Percentiles rank a stretch among this genome's conserved stretches.
Evolutionary conservation across 352 stramenopile genomes (phyloP).

Genomic region (Phytophthora quininea): DNA sequence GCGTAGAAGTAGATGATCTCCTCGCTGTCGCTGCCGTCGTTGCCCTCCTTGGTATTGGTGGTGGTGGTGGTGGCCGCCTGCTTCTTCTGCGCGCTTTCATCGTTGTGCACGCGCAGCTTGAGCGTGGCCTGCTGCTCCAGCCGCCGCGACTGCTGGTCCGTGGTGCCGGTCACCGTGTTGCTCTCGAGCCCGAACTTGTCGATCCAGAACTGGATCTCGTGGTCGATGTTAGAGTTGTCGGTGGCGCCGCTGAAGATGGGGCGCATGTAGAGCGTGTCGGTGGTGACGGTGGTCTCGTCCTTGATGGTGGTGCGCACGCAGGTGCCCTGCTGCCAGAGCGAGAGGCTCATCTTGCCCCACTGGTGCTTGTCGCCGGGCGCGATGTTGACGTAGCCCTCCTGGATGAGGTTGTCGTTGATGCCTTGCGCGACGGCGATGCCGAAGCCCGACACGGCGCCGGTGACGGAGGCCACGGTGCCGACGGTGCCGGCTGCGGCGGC

Average conservation of each 20-base stretch:
- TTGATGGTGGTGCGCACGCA: conserved; percentile 51
- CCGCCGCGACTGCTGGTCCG: conserved; percentile 13
- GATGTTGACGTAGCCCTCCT: conserved; percentile 37
- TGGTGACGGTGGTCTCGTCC: conserved; percentile 42
- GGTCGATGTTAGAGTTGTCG: conserved; percentile 45
- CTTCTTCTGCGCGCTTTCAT: too few species aligned
- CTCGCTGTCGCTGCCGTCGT: not conserved
- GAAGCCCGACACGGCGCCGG: conserved; percentile 31
- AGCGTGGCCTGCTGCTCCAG: not conserved
- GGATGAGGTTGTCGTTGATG: conserved; percentile 26
- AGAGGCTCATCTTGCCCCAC: conserved; percentile 52
- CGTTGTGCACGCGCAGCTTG: not conserved
- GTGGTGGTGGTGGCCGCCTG: conserved; percentile 4
- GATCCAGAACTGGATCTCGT: conserved; percentile 60
- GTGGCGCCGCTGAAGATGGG: conserved; percentile 60
- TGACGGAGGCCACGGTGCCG: conserved; percentile 15
- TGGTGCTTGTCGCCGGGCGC: conserved; percentile 31
- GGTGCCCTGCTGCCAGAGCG: conserved; percentile 54
- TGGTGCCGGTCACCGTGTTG: conserved; percentile 18
- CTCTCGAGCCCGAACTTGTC: conserved; percentile 49
- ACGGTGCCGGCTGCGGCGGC: conserved; percentile 18
- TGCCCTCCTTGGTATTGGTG: not conserved
- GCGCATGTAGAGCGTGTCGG: conserved; percentile 54
- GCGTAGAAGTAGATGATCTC: conserved; percentile 13
- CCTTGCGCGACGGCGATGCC: conserved; percentile 26